Conservation (phyloP, 768 basidiomycete species). For the Hygrophoropsis aurantiaca region DNA sequence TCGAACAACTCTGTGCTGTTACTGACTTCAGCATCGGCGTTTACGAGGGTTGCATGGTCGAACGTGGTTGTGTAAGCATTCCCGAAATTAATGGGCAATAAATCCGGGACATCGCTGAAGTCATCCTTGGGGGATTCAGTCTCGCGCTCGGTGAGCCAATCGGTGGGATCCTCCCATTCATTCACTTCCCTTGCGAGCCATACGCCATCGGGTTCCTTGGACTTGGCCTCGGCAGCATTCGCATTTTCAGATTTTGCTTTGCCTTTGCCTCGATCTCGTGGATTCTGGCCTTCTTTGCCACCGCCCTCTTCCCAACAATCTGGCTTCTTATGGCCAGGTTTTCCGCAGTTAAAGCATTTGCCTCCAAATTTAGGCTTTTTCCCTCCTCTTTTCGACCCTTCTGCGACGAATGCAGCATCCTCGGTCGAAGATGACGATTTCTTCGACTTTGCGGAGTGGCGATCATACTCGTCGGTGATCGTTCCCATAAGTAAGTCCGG, state of each 20-base stretch:
- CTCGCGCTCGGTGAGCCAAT: no score
- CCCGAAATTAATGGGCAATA: neutral
- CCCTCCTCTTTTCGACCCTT: neutral
- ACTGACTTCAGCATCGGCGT: neutral
- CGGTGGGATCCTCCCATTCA: no score
- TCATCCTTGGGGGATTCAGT: no score
- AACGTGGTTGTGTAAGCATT: neutral
- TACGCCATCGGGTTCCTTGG: no score
- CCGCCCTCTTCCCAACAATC: constrained; percentile 35
- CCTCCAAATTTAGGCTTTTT: neutral
- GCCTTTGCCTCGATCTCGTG: no score
- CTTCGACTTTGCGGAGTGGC: no score
- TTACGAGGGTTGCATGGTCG: neutral
- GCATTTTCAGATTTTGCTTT: constrained; percentile 16
- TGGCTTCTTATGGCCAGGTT: constrained; percentile 20
- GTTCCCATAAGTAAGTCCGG: constrained; percentile 15
- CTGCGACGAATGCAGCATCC: no score
- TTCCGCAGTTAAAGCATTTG: constrained; percentile 30
- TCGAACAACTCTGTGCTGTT: no score
- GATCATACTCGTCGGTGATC: constrained; percentile 18
- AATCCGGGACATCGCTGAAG: no score
- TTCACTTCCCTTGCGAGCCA: no score
- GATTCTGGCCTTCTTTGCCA: constrained; percentile 38
- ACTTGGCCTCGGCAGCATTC: neutral
- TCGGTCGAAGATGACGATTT: no score